Base-by-base conservation (phyloP, 768 basidiomycete species). In the Macrolepiota albuminosa region DNA sequence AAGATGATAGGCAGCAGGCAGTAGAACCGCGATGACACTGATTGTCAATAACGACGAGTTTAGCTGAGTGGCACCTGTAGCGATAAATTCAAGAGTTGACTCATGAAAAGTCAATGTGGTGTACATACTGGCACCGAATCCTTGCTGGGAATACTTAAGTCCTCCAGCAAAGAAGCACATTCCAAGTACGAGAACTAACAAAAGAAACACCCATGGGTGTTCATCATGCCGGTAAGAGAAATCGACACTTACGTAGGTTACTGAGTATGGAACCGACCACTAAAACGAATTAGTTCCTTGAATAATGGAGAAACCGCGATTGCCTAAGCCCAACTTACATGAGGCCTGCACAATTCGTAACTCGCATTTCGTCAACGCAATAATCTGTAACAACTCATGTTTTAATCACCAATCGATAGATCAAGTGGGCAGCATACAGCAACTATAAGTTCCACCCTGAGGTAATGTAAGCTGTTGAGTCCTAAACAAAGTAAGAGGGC, bases 141-240 rank as follows among this genome's bases (percentile, higher is more conserved):
- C 90, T 73, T 93, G 91, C 64, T 92, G 87, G 21, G 87, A 88
- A 67, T 84, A 93, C 64, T 82, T 82, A 54, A 85, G 73, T 21
- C 91, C 91, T 58, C 91, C 91, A 24, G 88, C 90, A 64, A 93
- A 93, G 75, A 93, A 93, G 67, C 91, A 93, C 92, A 94, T 92
- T 52, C 92, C 92, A 34, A 93, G 79, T 18, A 94, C 86, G 53
- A 95, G 79, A 37, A 93, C 88, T 89, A 56, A 34, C 33, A 56
- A 64, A 51, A 46, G 56, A 50, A 60, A 24, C 54, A 55, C 18
- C 26, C 34, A 1, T 26, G 36, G 42, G 43, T 43, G 29, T 21
- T 43, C 26, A 2, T 39, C n/a, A 42, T 8, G n/a, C 29, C 29
- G 33, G 21, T 48, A 48, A 13, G 36, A 48, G 34, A 53, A 63